Percentiles rank a stretch among this genome's conserved stretches.
Evolutionary conservation across 2,329 filamentous ascomycete species (phyloP).

Genomic region (Aureobasidium sp.): DNA sequence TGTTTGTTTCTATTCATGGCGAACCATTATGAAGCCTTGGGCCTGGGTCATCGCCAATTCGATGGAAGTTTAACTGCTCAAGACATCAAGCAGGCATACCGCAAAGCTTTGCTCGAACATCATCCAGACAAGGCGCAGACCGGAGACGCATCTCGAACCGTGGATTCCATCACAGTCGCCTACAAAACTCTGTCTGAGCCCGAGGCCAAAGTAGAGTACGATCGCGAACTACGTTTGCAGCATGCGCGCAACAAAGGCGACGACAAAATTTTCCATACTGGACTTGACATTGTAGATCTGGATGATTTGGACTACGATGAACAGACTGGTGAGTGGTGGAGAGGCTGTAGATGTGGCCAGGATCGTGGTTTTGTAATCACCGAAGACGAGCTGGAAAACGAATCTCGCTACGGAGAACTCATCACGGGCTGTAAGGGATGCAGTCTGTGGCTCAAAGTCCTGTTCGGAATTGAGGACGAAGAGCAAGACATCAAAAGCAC

Average conservation of each 20-base stretch:
- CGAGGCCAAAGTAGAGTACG: conserved; percentile 41
- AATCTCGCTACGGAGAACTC: conserved; percentile 48
- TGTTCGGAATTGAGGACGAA: conserved; percentile 47
- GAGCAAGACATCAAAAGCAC: neutral
- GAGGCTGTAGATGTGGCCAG: conserved; percentile 53
- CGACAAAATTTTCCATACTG: conserved; percentile 35
- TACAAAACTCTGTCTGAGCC: conserved; percentile 48
- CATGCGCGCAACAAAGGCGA: conserved; percentile 30
- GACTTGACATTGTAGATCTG: conserved; percentile 52
- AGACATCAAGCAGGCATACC: conserved; percentile 50
- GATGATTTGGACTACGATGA: conserved; percentile 46
- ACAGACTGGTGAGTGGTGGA: conserved; percentile 39
- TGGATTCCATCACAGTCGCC: conserved; percentile 55
- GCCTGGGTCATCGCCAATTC: conserved; percentile 20
- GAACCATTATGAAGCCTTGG: conserved; percentile 27
- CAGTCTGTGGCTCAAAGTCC: conserved; percentile 56
- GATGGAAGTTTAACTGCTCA: conserved; percentile 20
- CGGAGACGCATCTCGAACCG: conserved; percentile 29
- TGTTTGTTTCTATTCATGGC: conserved; percentile 12
- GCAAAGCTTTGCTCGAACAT: conserved; percentile 48
- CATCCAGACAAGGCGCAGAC: conserved; percentile 50
- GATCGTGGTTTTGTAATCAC: conserved; percentile 48
- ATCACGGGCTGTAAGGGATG: conserved; percentile 55
- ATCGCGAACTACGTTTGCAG: conserved; percentile 35
- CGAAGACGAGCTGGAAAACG: conserved; percentile 48